phyloP scores from a whole-genome alignment of 371 early-diverging fungal species.

The Dichotomocladium elegans region DNA sequence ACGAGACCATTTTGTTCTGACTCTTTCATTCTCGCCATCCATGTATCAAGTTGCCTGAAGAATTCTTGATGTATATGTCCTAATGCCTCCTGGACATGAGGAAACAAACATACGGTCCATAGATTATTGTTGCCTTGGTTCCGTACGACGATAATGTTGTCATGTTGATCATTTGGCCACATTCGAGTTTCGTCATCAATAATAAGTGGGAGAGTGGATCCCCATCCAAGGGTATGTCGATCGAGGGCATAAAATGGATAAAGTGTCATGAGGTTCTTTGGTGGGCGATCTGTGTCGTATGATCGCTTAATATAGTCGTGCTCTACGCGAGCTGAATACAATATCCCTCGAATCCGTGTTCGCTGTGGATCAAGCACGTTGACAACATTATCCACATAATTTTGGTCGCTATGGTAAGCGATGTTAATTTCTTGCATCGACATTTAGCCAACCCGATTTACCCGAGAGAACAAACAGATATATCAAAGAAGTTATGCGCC shows the following conservation, averaged over 20 bases:
- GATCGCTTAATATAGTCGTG: conserved; percentile 57
- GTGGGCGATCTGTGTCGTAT: conserved; percentile 51
- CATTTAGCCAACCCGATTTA: conserved; percentile 19
- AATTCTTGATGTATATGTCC: conserved; percentile 59
- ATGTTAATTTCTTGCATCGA: neutral
- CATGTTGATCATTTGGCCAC: conserved; percentile 79
- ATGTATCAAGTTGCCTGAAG: conserved; percentile 55
- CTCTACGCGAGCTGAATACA: conserved; percentile 74
- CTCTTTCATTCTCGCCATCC: conserved; percentile 26
- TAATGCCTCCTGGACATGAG: conserved; percentile 62
- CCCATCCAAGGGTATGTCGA: conserved; percentile 44
- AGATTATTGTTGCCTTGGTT: conserved; percentile 45
- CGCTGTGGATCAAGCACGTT: conserved; percentile 64
- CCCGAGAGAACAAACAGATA: conserved; percentile 78
- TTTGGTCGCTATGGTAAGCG: conserved; percentile 49
- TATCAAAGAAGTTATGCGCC: conserved; percentile 67
- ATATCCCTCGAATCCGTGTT: conserved; percentile 56
- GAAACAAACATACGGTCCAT: conserved; percentile 72
- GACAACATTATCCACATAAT: conserved; percentile 74
- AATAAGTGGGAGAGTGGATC: conserved; percentile 58
- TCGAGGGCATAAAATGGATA: conserved; percentile 61
- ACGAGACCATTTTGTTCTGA: conserved; percentile 33
- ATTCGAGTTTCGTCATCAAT: conserved; percentile 73
- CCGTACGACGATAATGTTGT: conserved; percentile 75
- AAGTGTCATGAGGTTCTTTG: conserved; percentile 69